Evolutionary conservation across 2,329 filamentous ascomycete genomes (phyloP), one percentile per base, ranked within the genome.

Genomic region (Fusarium albosuccineum): DNA sequence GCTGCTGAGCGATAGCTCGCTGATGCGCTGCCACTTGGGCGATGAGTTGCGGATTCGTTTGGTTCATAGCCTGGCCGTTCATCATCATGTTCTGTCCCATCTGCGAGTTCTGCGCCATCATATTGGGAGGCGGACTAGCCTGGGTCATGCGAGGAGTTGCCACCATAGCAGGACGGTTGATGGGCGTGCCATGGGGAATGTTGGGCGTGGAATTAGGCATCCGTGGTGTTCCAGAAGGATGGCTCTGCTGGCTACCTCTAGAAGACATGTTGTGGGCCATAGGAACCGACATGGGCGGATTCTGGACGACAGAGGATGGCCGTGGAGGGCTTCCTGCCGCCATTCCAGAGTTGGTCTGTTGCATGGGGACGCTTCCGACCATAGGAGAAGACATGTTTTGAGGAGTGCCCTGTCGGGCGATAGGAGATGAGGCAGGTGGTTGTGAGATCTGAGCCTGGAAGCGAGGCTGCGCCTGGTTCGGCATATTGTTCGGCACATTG

Each of bases 341-440:
- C 83, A 92, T 89, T 70, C 85, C 90, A 2, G 90, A 91, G 49
- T 86, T 87, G 29, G 87, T 88, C 36, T 85, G 83, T 64, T 90
- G 87, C 89, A 91, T 91, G 1, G 87, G 80, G 27, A 86, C 85
- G 36, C 85, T 85, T 42, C 82, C 82, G n/a, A 88, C 84, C 82
- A 87, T 89, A 9, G 89, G 89, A 2, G 89, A 91, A 6, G 89
- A 90, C 80, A 87, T 86, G 58, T 86, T 87, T 57, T 89, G 87
- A 11, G 89, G 89, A 2, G 88, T 91, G 22, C 86, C 86, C 69
- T 91, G 88, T 13, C 87, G 83, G 22, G 86, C 78, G 59, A 89
- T 81, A 0, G 92, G 92, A n/a, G 92, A 93, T 9, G 89, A 89
- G 2, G 88, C 89, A 5, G 87, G 85, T 14, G 86, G 81, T 72